A percentile compares a stretch with the other conserved stretches of the same genome.
Conservation (phyloP, 352 stramenopile species). For the Saprolegnia parasitica region DNA sequence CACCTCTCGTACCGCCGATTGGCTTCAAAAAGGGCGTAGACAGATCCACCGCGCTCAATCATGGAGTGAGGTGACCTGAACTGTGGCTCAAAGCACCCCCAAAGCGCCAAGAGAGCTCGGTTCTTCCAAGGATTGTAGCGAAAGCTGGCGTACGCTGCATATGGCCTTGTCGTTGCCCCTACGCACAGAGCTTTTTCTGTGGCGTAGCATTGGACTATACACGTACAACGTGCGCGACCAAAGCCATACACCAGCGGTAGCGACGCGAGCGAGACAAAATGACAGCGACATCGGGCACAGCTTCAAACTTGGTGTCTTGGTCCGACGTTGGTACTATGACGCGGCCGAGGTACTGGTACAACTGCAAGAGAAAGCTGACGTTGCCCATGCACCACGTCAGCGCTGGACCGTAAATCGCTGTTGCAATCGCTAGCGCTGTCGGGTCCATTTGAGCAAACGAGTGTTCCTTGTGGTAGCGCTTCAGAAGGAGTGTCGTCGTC, state of each 20-base stretch:
- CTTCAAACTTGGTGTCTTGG: not conserved
- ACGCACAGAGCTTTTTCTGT: not conserved
- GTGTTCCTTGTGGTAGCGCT: not conserved
- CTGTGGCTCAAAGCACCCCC: not conserved
- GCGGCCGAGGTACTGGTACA: not conserved
- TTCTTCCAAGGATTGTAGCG: not conserved
- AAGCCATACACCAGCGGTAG: not conserved
- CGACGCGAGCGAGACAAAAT: not conserved
- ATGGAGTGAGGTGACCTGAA: not conserved
- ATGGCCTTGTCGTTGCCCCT: not conserved
- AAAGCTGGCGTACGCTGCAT: not conserved
- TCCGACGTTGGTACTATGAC: not conserved
- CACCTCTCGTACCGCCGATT: not conserved
- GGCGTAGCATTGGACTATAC: not conserved
- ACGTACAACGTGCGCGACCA: not conserved
- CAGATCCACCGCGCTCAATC: not conserved
- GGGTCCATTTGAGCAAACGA: conserved; percentile 7
- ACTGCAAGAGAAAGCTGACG: not conserved
- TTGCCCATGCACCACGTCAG: conserved; percentile 14
- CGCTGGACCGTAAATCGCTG: not conserved
- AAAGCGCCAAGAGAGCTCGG: not conserved
- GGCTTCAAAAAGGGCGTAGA: not conserved
- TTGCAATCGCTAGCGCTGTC: not conserved
- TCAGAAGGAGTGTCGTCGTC: not conserved
- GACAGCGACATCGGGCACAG: not conserved